Base-by-base conservation (phyloP, 768 basidiomycete species). In the Tylopilus vinaceipallidus region DNA sequence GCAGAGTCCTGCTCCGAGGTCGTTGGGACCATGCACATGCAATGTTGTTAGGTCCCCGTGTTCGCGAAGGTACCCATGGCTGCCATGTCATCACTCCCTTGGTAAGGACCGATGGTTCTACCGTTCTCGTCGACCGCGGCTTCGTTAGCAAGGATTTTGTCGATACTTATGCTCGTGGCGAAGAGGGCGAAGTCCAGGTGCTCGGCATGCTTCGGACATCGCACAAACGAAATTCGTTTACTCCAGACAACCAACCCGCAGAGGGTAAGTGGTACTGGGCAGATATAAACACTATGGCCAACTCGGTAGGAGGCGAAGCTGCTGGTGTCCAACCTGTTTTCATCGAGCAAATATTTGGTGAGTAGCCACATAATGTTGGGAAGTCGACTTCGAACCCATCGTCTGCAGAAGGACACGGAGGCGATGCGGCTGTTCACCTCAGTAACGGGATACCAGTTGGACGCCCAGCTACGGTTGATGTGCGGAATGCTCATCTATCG, bases 401-500 rank as follows among this genome's bases (percentile, higher is more conserved):
- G 17, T 56, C 56, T 50, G 17, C 61, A 98, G 95, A 91, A 65
- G 93, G 93, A 19, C 86, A 91, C 60, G 82, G 83, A 4, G 91
- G 88, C 13, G 84, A 93, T 47, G 87, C 82, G 19, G 66, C 77
- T 24, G 66, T 74, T 23, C 73, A 75, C 49, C 60, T 91, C 16
- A 66, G 71, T 6, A 84, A 81, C 51, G 97, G 94, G 13, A 75
- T 87, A 39, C 97, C 97, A 3, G 72, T 98, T 39, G 97, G 95
- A 35, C 82, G 92, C 42, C 68, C 85, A 20, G 81, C 92, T 4
- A 81, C 81, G 2, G 83, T 98, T 22, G 92, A 98, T 60, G 72
- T 99, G 38, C 79, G 97, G 41, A 99, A 99, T 68, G 82, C 91
- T 32, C 97, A 99, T 71, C 76, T 91, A 7, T 94, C 92, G 11